phyloP scores from a whole-genome alignment of 352 stramenopile genomes.

The Phytopythium helicoides region DNA sequence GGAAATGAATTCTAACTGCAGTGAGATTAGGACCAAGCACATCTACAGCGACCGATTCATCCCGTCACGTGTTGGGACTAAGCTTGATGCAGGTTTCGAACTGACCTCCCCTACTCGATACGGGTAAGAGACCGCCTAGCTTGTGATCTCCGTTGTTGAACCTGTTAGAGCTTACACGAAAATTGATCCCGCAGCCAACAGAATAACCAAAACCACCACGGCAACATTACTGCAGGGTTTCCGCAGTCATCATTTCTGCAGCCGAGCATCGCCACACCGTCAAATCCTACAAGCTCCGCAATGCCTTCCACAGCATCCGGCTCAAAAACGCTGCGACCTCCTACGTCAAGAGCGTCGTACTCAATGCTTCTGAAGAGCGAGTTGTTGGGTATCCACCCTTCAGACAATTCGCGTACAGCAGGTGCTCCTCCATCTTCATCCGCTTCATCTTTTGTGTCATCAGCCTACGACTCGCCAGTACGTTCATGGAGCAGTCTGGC shows the following conservation, averaged over 20 bases:
- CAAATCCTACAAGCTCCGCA: constrained; percentile 13
- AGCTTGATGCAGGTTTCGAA: constrained; percentile 73
- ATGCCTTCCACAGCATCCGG: constrained; percentile 6
- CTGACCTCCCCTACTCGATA: constrained; percentile 43
- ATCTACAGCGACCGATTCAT: constrained; percentile 91
- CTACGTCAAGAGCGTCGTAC: constrained; percentile 24
- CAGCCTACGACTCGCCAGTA: constrained; percentile 1
- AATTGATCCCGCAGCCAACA: not conserved
- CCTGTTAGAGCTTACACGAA: not conserved
- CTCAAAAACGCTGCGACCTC: no score
- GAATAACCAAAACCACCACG: constrained; percentile 22
- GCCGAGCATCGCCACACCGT: not conserved
- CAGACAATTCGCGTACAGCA: constrained; percentile 3
- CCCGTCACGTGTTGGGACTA: constrained; percentile 64
- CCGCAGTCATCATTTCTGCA: not conserved
- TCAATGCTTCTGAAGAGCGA: constrained; percentile 81
- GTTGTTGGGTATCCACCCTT: constrained; percentile 60
- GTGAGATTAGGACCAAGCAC: constrained; percentile 59
- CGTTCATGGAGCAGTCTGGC: not conserved
- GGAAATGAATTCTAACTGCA: no score
- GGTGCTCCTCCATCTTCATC: not conserved
- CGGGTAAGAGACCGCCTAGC: constrained; percentile 6
- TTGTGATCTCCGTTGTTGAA: not conserved
- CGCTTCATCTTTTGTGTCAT: constrained; percentile 5
- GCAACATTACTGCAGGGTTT: constrained; percentile 3